phyloP scores from a whole-genome alignment of 176 grass and related monocot genomes.

The Rhipidocladum racemiflorum region DNA sequence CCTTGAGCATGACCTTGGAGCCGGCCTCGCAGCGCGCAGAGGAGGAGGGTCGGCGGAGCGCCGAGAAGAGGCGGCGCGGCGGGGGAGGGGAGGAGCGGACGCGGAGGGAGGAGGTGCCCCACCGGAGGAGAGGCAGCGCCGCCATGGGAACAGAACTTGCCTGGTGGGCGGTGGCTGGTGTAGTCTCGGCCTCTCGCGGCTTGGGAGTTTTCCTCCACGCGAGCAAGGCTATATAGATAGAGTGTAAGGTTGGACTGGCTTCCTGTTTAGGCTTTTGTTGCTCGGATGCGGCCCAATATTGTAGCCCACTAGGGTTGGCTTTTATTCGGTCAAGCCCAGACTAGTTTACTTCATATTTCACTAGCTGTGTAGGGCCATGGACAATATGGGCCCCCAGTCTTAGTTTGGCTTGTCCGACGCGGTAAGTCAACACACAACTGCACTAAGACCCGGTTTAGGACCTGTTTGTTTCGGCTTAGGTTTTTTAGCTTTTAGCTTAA shows the following conservation, averaged over 20 bases:
- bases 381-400: no score
- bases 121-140: conserved; percentile 70
- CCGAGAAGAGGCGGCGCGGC: conserved; percentile 36
- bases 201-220: not conserved
- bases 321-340: not conserved
- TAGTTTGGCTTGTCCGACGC: no score
- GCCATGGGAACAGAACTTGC: conserved; percentile 29
- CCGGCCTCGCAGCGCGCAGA: conserved; percentile 20
- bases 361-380: not conserved
- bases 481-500: no score
- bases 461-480: no score
- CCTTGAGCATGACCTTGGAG: conserved; percentile 74
- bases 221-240: not conserved
- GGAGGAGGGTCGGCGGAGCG: conserved; percentile 31
- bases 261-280: not conserved
- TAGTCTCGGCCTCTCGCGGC: not conserved
- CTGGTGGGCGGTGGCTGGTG: not conserved
- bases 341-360: not conserved
- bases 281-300: not conserved
- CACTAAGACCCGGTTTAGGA: no score
- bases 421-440: no score
- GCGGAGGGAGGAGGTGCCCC: conserved; percentile 47
- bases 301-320: not conserved
- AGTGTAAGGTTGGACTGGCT: not conserved
- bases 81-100: conserved; percentile 9